phyloP scores from a whole-genome alignment of 371 early-diverging fungal species.

The Apophysomyces ossiformis region DNA sequence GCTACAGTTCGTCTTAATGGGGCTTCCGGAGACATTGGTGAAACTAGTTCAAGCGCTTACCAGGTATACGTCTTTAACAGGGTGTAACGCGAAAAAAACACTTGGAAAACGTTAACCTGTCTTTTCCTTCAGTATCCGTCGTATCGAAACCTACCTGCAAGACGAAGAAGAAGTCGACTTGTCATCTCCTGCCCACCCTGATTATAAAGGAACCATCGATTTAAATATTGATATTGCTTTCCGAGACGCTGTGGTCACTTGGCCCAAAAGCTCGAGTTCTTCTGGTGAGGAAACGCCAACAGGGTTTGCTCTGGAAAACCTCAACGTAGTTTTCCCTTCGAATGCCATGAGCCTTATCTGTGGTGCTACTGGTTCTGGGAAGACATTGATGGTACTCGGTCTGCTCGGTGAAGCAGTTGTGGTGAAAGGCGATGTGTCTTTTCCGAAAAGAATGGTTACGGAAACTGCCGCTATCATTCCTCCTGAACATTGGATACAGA shows the following conservation, averaged over 20 bases:
- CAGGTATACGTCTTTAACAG: background rate
- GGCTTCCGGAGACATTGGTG: slow-evolving; percentile 44
- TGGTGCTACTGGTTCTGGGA: slow-evolving; percentile 75
- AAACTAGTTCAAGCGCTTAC: slow-evolving; percentile 31
- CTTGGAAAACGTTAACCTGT: too few relatives aligned
- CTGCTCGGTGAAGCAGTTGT: slow-evolving; percentile 67
- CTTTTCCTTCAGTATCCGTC: slow-evolving; percentile 33
- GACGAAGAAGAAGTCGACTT: slow-evolving; percentile 7
- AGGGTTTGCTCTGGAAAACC: slow-evolving; percentile 40
- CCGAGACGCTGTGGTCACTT: slow-evolving; percentile 35
- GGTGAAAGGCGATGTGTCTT: slow-evolving; percentile 33
- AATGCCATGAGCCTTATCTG: slow-evolving; percentile 58
- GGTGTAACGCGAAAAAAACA: too few relatives aligned
- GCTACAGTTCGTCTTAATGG: slow-evolving; percentile 45
- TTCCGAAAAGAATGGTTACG: slow-evolving; percentile 32
- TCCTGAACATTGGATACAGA: background rate
- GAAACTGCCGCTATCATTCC: background rate
- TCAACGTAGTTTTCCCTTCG: slow-evolving; percentile 52
- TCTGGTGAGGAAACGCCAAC: background rate
- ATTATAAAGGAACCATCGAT: slow-evolving; percentile 9
- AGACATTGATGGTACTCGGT: slow-evolving; percentile 64
- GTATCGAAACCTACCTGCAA: slow-evolving; percentile 42
- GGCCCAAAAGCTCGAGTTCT: background rate
- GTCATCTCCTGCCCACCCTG: slow-evolving; percentile 31
- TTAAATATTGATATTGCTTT: slow-evolving; percentile 38